Percentiles rank a stretch among this genome's conserved stretches.
Evolutionary conservation across 2,329 filamentous ascomycete species (phyloP).

Genomic region (Rhinocladiella similis): DNA sequence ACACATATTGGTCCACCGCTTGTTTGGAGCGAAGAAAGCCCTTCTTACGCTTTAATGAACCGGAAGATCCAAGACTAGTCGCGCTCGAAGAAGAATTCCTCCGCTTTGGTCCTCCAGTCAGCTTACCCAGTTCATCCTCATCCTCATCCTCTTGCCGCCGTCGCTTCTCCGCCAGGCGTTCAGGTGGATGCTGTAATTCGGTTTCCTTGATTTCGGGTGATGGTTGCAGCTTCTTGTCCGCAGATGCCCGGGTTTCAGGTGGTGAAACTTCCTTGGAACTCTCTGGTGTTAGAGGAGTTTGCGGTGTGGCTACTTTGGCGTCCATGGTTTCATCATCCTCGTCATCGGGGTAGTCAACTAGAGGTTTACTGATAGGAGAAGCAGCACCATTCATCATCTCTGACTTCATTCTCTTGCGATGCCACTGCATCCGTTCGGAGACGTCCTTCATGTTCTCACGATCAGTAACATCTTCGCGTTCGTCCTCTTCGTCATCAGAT

Average conservation of each 20-base stretch:
- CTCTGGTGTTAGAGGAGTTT: slow-evolving; percentile 32
- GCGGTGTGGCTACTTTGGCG: slow-evolving; percentile 37
- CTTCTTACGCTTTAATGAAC: slow-evolving; percentile 24
- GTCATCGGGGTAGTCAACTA: slow-evolving; percentile 92
- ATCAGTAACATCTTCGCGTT: slow-evolving; percentile 39
- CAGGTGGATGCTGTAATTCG: slow-evolving; percentile 56
- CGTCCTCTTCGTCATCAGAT: slow-evolving; percentile 81
- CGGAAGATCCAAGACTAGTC: slow-evolving; percentile 27
- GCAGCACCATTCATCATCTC: slow-evolving; percentile 58
- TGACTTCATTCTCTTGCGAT: slow-evolving; percentile 22
- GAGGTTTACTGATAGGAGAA: slow-evolving; percentile 64
- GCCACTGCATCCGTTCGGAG: slow-evolving; percentile 25
- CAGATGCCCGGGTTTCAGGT: slow-evolving; percentile 27
- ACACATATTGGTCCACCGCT: slow-evolving; percentile 9
- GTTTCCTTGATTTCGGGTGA: slow-evolving; percentile 35
- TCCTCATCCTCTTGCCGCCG: slow-evolving; percentile 77
- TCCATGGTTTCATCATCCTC: slow-evolving; percentile 70
- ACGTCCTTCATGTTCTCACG: slow-evolving; percentile 17
- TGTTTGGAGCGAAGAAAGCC: slow-evolving; percentile 29
- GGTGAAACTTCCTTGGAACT: slow-evolving; percentile 25
- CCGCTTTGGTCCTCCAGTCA: slow-evolving; percentile 57
- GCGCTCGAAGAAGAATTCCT: slow-evolving; percentile 43
- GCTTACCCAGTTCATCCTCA: slow-evolving; percentile 85
- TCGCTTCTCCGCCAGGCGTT: slow-evolving; percentile 83
- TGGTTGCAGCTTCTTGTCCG: slow-evolving; percentile 31